Conservation (phyloP, 1,139 yeast species). For the Trichomonascaceae sp. region DNA sequence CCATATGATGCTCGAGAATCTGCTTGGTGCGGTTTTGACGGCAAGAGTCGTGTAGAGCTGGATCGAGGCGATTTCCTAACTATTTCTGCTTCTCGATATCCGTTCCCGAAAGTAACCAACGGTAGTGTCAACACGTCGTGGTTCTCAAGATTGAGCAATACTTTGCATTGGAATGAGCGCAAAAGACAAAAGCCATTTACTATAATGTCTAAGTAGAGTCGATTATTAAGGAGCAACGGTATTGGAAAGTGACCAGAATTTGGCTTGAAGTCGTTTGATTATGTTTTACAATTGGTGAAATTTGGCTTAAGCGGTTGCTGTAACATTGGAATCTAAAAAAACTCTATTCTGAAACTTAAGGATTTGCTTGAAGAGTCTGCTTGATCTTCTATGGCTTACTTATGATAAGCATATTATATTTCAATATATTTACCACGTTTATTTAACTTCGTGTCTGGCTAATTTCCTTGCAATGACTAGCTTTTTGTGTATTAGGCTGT, state of each 20-base stretch:
- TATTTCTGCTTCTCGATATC: slow-evolving; percentile 64
- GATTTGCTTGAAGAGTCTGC: background rate
- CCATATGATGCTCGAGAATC: slow-evolving; percentile 61
- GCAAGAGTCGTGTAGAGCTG: slow-evolving; percentile 64
- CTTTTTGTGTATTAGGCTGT: background rate
- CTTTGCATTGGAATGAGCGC: slow-evolving; percentile 53
- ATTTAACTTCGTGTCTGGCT: background rate
- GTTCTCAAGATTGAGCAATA: slow-evolving; percentile 43
- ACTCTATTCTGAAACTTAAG: too few species aligned
- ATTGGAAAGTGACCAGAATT: too few species aligned
- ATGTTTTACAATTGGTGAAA: too few species aligned
- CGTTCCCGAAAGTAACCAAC: slow-evolving; percentile 64
- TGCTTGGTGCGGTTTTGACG: slow-evolving; percentile 80
- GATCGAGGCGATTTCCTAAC: slow-evolving; percentile 65
- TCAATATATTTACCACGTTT: background rate
- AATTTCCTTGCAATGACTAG: background rate
- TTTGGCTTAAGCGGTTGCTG: background rate
- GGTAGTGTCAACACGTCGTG: slow-evolving; percentile 40
- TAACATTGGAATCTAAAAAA: background rate
- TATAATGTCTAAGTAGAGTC: background rate
- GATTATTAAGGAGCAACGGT: too few species aligned
- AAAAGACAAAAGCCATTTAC: slow-evolving; percentile 33
- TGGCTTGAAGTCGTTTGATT: too few species aligned
- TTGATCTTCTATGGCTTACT: background rate
- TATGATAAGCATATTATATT: background rate